Evolutionary conservation across 495 filamentous ascomycete genomes (phyloP).

Genomic region (Penicillium egyptiacum): DNA sequence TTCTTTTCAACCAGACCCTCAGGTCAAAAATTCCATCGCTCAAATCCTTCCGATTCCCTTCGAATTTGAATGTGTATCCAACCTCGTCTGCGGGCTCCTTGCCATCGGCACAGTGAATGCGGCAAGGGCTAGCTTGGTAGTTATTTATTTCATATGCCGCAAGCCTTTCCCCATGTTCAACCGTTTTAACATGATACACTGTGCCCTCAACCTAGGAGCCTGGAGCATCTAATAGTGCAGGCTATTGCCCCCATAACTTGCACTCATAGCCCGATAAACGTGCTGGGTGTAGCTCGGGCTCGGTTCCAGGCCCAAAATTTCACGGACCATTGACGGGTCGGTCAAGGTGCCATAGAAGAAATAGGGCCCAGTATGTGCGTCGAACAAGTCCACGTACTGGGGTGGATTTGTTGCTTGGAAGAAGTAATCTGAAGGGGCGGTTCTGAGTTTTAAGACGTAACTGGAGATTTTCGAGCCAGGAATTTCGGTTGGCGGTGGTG

Average conservation of each 20-base stretch:
- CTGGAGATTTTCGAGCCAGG: too few species aligned
- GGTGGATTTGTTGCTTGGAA: too few species aligned
- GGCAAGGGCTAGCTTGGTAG: conserved; percentile 24
- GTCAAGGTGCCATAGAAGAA: too few species aligned
- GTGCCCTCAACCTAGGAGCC: conserved; percentile 19
- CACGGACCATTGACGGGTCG: too few species aligned
- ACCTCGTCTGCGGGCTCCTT: conserved; percentile 21
- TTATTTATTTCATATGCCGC: conserved; percentile 31
- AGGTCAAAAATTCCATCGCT: conserved; percentile 29
- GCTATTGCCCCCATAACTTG: conserved; percentile 14
- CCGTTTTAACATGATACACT: conserved; percentile 30
- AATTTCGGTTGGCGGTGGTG: too few species aligned
- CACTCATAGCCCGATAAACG: too few species aligned
- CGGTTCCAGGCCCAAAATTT: too few species aligned
- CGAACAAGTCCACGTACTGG: too few species aligned
- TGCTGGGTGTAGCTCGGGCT: too few species aligned
- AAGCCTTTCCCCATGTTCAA: conserved; percentile 22
- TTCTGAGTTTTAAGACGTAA: too few species aligned
- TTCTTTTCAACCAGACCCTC: conserved; percentile 23
- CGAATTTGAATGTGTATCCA: conserved; percentile 28
- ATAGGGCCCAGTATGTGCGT: too few species aligned
- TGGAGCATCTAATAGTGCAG: conserved; percentile 26
- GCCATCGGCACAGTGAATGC: conserved; percentile 27
- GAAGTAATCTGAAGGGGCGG: too few species aligned
- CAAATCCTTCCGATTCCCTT: conserved; percentile 23